Evolutionary conservation across 1,139 yeast species (phyloP), one percentile per base, ranked within the genome.

Genomic region (Yamadazyma dushanensis): DNA sequence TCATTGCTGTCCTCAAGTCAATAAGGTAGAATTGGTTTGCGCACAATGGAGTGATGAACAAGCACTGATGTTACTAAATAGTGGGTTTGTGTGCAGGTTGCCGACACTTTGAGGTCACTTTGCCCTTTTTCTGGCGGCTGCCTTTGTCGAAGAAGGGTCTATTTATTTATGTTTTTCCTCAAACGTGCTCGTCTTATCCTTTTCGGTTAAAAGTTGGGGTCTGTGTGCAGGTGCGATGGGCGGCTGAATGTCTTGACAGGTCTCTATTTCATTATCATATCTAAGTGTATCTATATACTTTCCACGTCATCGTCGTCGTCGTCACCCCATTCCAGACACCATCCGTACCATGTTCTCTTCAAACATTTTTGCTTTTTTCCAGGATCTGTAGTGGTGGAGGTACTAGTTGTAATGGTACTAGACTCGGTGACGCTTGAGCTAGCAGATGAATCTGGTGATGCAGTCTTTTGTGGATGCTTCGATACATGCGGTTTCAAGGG

Each of bases 271-370:
- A n/a, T n/a, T n/a, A n/a, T n/a, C n/a, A n/a, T n/a, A n/a, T n/a
- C n/a, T n/a, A n/a, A n/a, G n/a, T n/a, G n/a, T n/a, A n/a, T n/a
- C n/a, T n/a, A n/a, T n/a, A n/a, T n/a, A n/a, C n/a, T n/a, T n/a
- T n/a, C n/a, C n/a, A n/a, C 14, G 5, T 15, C n/a, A 4, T 25
- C 27, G 8, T 25, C 27, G 27, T 25, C 27, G 16, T 25, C 27
- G 14, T 9, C 5, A 5, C 41, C 70, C 73, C 73, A 70, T 49
- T 63, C 47, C 13, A 49, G 39, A 41, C 76, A 70, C 72, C 73
- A 67, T 3, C 76, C 76, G 42, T 68, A 70, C 76, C 76, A 70
- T 1, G 73, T 66, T 38, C 75, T 48, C 44, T 63, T 53, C 29
- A 68, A 47, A 44, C 76, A 70, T 45, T 67, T 68, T 41, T 37